Base-by-base conservation (phyloP, 2,329 filamentous ascomycete genomes). In the Alternaria triticimaculans region DNA sequence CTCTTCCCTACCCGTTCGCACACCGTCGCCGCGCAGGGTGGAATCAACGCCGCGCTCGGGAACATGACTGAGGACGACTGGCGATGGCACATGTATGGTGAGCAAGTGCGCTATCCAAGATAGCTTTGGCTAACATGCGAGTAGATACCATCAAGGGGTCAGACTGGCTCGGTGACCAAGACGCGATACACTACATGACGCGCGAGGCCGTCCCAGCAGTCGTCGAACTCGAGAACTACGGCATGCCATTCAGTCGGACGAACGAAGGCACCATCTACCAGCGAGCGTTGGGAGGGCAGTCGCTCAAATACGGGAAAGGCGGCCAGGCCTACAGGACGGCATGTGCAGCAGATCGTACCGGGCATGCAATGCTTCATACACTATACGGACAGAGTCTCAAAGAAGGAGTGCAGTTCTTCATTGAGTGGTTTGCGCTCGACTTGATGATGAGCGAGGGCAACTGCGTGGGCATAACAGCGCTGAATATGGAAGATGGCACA, bases 21-120 rank as follows among this genome's bases (percentile, higher is more conserved):
- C 78, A 90, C 88, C 11, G 88, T 90, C 62, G 88, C 88, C n/a
- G 88, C 88, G 23, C 88, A 90, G 78, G 88, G 88, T 66, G 88
- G 88, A 67, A 90, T 90, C 74, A 87, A 87, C 74, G 86, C 86
- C 10, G 86, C 86, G 4, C 77, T 88, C 15, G 86, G 85, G 67
- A 86, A 87, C 70, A 86, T 86, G 83, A 83, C 82, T 43, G 78
- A 83, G 68, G 86, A 88, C 72, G 85, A 87, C 67, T 88, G 84
- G 84, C 81, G 85, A 61, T 87, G 86, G 86, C 86, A 88, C 73
- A 86, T 87, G 83, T 88, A 87, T 75, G 85, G 87, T 71, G 87
- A 85, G 0, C 85, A 51, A 51, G 14, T 28, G 49, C 3, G 14
- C 2, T 12, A n/a, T n/a, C 14, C 6, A 14, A 11, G 26, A 3